These are phyloP conservation scores for Polytrichum commune DNA, from an alignment of 225 moss, liverwort and hornwort species.

Conservation along the genomic window DNA sequence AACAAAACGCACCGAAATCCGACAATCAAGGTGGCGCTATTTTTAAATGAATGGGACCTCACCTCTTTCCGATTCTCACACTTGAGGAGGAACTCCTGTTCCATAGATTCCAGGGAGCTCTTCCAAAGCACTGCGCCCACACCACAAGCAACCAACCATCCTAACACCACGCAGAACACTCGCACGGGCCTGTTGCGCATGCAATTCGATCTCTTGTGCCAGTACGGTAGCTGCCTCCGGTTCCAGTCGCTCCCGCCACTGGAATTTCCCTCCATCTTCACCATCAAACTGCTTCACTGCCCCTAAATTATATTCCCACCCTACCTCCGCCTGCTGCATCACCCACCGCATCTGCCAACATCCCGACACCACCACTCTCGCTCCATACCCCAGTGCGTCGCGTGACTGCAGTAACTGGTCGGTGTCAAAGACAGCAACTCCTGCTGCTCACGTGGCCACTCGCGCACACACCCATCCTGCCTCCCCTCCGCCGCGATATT, in stretches of 20 bases:
- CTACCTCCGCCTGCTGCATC: neutral
- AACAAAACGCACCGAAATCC: too few relatives aligned
- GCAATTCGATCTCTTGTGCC: slow-evolving; percentile 9
- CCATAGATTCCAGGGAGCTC: slow-evolving; percentile 29
- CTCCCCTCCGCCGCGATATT: too few relatives aligned
- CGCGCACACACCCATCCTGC: too few relatives aligned
- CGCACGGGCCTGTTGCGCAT: slow-evolving; percentile 22
- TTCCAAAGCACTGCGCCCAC: slow-evolving; percentile 52
- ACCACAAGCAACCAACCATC: slow-evolving; percentile 36
- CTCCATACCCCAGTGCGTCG: neutral
- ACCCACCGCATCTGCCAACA: neutral
- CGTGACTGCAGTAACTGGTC: too few relatives aligned
- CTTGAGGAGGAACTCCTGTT: slow-evolving; percentile 46
- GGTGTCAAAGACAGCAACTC: too few relatives aligned
- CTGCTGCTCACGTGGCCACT: too few relatives aligned
- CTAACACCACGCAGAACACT: slow-evolving; percentile 28
- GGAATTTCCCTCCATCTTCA: slow-evolving; percentile 13
- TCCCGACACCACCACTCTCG: neutral
- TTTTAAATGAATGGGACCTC: neutral
- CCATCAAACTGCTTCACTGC: neutral
- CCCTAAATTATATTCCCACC: neutral
- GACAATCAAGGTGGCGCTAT: too few relatives aligned
- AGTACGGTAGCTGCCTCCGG: slow-evolving; percentile 5
- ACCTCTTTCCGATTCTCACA: slow-evolving; percentile 64
- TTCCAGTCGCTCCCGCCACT: neutral